Evolutionary conservation across 805 yeast species (phyloP), one percentile per base, ranked within the genome.

Genomic region (Saccharomyces mikatae): DNA sequence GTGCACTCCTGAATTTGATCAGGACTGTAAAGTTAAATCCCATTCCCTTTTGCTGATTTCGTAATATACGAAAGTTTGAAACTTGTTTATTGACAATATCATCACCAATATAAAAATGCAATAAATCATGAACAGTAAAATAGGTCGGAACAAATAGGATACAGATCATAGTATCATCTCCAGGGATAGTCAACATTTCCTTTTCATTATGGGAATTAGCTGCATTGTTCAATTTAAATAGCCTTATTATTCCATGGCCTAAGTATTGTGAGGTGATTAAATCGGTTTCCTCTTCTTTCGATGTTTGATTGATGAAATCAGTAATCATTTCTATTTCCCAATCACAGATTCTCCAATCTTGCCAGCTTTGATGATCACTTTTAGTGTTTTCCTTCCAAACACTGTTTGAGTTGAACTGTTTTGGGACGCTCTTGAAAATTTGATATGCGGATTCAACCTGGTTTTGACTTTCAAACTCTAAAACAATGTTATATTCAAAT

Each of bases 111-210:
- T 67, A 69, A 44, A 85, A 90, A 4, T 92, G 95, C 3, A 90
- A 68, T 26, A 91, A 66, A 62, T 90, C 97, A 26, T 89, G 85
- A 0, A 92, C 87, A 0, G 96, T 84, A 68, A 90, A 85, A 66
- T 90, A 91, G 10, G 87, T 82, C 0, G 97, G 97, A 0, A 90
- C 84, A 0, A 95, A 90, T n/a, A 89, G 69, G 21, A 89, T 86
- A 0, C 92, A 83, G 3, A 88, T 80, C 71, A 86, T 85, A 1
- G 89, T 80, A 36, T 79, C 82, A 63, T 83, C 86, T 0, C 82
- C 82, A 3, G 71, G 68, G 6, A 68, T 67, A 22, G 67, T 69
- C 29, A 62, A 56, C 26, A 60, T 52, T 17, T 61, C 64, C 10
- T 52, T 52, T 2, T 59, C 62, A 24, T 52, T 47, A 2, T 30